Base-by-base conservation (phyloP, 2,329 filamentous ascomycete species). In the Colletotrichum sojae region DNA sequence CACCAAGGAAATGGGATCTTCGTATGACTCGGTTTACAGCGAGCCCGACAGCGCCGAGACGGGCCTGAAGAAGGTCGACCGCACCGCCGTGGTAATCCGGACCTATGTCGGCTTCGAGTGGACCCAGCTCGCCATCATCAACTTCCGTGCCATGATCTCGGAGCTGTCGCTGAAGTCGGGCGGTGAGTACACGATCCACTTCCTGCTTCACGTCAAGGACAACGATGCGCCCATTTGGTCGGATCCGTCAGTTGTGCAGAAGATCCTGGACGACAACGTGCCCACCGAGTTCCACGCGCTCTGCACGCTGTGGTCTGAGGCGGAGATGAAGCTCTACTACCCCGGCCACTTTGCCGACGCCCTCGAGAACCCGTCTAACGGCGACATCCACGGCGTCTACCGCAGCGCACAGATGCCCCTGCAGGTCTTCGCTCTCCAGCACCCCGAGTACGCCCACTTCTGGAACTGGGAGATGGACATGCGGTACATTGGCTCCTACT, bases 181-280 rank as follows among this genome's bases (percentile, higher is more conserved):
- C 39, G 93, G 92, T 54, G 93, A 97, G 77, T 97, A 96, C 74
- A 87, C 88, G 5, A 86, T 97, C 3, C 93, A 96, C 78, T 94
- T 97, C 76, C 84, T 97, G 43, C 87, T 97, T 46, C 94, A 97
- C 73, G 93, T 97, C 72, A 94, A 93, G 74, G 92, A 97, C 78
- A 88, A 92, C 73, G 89, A 92, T 74, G 82, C 91, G 49, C 92
- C 92, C 52, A 94, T 97, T 73, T 97, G 92, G 92, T 89, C 93
- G 0, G 93, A 96, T 74, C 89, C 92, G 18, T 85, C 88, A 39
- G 91, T 90, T 0, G 93, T 94, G 67, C 88, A 94, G 73, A 85
- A 87, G 16, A 88, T 95, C 75, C 83, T 97, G 76, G 86, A 89
- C 76, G 82, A 88, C 75, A 85, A 91, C 74, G 80, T 92, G 74